Conservation (phyloP, 202 grass and related monocot species). For the Setaria viridis region DNA sequence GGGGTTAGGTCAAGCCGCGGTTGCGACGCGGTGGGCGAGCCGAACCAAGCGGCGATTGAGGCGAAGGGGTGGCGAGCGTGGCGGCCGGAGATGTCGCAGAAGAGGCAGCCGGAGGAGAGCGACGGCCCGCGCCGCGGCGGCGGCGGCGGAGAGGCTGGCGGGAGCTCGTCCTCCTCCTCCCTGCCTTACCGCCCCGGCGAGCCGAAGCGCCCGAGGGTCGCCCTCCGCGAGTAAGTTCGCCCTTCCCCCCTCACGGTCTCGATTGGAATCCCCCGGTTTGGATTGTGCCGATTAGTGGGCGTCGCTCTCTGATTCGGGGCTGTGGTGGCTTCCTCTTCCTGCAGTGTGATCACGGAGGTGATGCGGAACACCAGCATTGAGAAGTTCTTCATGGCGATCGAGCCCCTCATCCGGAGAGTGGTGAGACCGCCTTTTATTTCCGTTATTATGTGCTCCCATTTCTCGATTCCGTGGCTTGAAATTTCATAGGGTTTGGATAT, state of each 20-base stretch:
- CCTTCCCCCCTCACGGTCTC: neutral
- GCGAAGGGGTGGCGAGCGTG: neutral
- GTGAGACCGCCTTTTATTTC: slow-evolving; percentile 22
- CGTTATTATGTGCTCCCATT: neutral
- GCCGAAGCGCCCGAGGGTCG: slow-evolving; percentile 61
- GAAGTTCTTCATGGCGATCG: slow-evolving; percentile 52
- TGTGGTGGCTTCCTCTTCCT: neutral
- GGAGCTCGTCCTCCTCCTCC: slow-evolving; percentile 40
- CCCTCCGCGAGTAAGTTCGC: slow-evolving; percentile 53
- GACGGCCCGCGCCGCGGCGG: slow-evolving; percentile 17
- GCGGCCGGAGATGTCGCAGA: slow-evolving; percentile 62
- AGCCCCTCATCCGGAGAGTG: slow-evolving; percentile 65
- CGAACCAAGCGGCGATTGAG: slow-evolving; percentile 26
- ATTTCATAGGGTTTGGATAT: neutral
- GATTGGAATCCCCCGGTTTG: neutral
- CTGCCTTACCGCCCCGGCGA: slow-evolving; percentile 38
- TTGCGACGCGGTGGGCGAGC: slow-evolving; percentile 36
- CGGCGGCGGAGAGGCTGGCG: slow-evolving; percentile 10
- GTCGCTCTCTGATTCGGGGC: slow-evolving; percentile 10
- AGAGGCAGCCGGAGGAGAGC: slow-evolving; percentile 63
- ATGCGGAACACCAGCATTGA: slow-evolving; percentile 64
- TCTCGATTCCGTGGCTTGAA: neutral
- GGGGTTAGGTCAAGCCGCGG: slow-evolving; percentile 42
- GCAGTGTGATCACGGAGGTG: slow-evolving; percentile 66
- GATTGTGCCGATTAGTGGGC: neutral